These are phyloP conservation scores for Metarhizium humberi DNA, from an alignment of 2,329 filamentous ascomycete genomes.

Conservation along the genomic window DNA sequence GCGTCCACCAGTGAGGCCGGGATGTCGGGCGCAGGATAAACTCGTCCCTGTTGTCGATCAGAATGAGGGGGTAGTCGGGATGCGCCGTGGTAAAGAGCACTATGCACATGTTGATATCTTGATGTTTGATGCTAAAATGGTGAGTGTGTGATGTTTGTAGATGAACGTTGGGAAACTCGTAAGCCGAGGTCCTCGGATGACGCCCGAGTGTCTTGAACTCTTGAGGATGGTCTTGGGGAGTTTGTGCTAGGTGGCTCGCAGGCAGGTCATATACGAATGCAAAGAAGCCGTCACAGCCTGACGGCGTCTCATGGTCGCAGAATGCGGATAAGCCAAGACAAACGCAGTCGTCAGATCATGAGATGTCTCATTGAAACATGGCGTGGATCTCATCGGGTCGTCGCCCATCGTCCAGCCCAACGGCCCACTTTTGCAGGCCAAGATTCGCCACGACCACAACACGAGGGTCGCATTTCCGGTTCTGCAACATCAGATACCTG, in stretches of 20 bases:
- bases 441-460: neutral
- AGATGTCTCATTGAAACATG: neutral
- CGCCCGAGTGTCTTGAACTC: no score
- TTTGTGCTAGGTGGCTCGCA: no score
- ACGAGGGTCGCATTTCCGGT: no score
- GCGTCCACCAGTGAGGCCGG: conserved; percentile 54
- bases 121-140: neutral
- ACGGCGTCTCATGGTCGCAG: no score
- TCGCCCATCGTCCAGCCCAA: neutral
- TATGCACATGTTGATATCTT: conserved; percentile 55
- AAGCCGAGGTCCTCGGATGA: no score
- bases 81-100: conserved; percentile 67
- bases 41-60: conserved; percentile 72
- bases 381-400: no score
- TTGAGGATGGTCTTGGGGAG: no score
- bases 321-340: neutral
- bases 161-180: no score
- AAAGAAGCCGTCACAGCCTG: no score
- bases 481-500: no score
- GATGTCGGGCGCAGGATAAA: conserved; percentile 57
- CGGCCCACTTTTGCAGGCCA: neutral
- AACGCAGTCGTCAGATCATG: neutral
- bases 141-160: neutral
- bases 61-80: conserved; percentile 63
- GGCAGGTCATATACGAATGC: no score